Evolutionary conservation across 306 rosid genomes (phyloP), one percentile per base, ranked within the genome.

Genomic region (Chamaecrista fasciculata): DNA sequence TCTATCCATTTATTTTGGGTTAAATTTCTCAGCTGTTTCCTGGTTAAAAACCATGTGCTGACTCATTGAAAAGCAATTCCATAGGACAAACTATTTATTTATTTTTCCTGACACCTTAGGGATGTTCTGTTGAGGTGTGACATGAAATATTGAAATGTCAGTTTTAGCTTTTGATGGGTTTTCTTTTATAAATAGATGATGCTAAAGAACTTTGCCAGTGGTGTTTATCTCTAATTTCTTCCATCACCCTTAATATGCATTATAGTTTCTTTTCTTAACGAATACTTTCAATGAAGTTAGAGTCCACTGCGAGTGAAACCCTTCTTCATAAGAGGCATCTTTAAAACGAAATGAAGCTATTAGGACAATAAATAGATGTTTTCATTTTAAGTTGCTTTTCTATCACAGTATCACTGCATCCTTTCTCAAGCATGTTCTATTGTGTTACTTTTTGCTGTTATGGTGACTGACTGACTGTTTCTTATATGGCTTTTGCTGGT

Each of bases 41-140:
- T 77, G 4, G 50, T 65, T 36, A 65, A 56, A 58, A 25, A 59
- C 8, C 60, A 15, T 31, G 12, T 64, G 69, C 53, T 52, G 20
- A 19, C 26, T 58, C 26, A 8, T 60, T 56, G 19, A 21, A 20
- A 57, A 63, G 8, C 39, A 44, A 9, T 53, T 16, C 47, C 26
- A 24, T 1, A 18, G 63, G 31, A 36, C 29, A 19, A 19, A 8
- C 8, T 34, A 25, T 11, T 55, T 36, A 44, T 25, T 42, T 44
- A 4, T 16, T 44, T 4, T n/a, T 1, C 9, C 21, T 57, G 6
- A 23, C 39, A 46, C 16, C 69, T 11, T 26, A 23, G n/a, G 11
- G 56, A 77, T 39, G 69, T 56, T 55, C 21, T 64, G 66, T 14
- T 6, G 40, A 14, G 73, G 56, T 33, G 10, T 18, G 39, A n/a